Evolutionary conservation across 768 basidiomycete genomes (phyloP), one percentile per base, ranked within the genome.

Genomic region (Amylocystis lapponica): DNA sequence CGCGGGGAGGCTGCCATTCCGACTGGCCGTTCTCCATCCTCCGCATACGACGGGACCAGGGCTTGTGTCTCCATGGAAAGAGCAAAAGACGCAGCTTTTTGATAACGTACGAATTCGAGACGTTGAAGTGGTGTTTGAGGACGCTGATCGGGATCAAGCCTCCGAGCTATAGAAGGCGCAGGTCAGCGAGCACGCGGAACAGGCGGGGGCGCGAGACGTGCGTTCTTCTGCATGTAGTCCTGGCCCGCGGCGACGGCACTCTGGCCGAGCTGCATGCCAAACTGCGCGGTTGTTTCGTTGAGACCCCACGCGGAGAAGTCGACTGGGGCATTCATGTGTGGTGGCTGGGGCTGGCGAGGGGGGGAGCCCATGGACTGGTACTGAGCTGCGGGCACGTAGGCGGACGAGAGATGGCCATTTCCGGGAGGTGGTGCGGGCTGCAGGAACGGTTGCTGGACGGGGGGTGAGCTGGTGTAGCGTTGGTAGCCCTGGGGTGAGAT

Each of bases 11-110:
- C 41, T 86, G 79, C 79, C 83, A 98, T 55, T 94, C 88, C 3
- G 77, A 76, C 53, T 79, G 57, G 46, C 77, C 59, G 49, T 81
- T 69, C 56, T 89, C 85, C 17, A 78, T 72, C 38, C 87, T 74
- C 39, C 66, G 69, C 10, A 82, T 59, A 47, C 79, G 78, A 7
- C 95, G 73, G 2, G 81, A 75, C 86, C 92, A 94, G 0, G 92
- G 87, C 45, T 76, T 79, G 60, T 98, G 94, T 32, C 81, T 64
- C 96, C 96, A 98, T 0, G 96, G 96, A 52, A 96, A 97, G n/a
- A 98, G 67, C 12, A 99, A 70, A 9, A 98, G 69, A 12, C 77
- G 76, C 6, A 99, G 67, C 60, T 98, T 99, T 54, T 75, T 75
- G 32, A 97, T 81, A 43, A 98, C 96, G 61, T 99, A 99, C 0